A percentile compares a stretch with the other conserved stretches of the same genome.
Evolutionary conservation across 1,284 basidiomycete species (phyloP).

Genomic region (Ceratobasidium sp.): DNA sequence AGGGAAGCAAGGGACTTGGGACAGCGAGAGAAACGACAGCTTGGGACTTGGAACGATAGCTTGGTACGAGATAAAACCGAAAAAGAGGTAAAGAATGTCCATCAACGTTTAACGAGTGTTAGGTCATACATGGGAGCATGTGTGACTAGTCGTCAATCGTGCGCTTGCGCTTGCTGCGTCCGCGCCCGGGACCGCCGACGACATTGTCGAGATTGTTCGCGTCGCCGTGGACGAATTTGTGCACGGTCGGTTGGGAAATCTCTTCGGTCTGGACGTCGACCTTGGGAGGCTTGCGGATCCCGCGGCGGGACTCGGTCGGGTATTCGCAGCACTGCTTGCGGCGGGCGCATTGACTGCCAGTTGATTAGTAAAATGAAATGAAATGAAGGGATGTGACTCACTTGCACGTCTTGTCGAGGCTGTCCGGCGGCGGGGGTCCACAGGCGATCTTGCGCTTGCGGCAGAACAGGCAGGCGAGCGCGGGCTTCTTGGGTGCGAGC

Average conservation of each 20-base stretch:
- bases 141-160: not conserved
- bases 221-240: constrained; percentile 24
- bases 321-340: constrained; percentile 65
- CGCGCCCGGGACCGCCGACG: not conserved
- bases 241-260: not conserved
- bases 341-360: constrained; percentile 64
- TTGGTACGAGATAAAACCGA: no score
- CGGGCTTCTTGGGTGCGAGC: constrained; percentile 37
- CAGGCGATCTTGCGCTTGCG: constrained; percentile 41
- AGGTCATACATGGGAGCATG: no score
- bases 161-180: constrained; percentile 32
- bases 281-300: constrained; percentile 44
- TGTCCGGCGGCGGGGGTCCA: constrained; percentile 36
- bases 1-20: no score
- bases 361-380: not conserved
- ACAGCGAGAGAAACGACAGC: no score
- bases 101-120: no score
- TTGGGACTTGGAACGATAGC: no score
- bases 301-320: constrained; percentile 63
- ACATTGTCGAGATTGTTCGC: not conserved
- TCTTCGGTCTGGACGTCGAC: not conserved
- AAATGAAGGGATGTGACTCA: constrained; percentile 19
- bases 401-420: constrained; percentile 38
- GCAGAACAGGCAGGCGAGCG: constrained; percentile 40
- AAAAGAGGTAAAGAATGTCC: no score